A percentile compares a stretch with the other conserved stretches of the same genome.
Evolutionary conservation across 768 basidiomycete genomes (phyloP).

Genomic region (Pleurotus tuoliensis): DNA sequence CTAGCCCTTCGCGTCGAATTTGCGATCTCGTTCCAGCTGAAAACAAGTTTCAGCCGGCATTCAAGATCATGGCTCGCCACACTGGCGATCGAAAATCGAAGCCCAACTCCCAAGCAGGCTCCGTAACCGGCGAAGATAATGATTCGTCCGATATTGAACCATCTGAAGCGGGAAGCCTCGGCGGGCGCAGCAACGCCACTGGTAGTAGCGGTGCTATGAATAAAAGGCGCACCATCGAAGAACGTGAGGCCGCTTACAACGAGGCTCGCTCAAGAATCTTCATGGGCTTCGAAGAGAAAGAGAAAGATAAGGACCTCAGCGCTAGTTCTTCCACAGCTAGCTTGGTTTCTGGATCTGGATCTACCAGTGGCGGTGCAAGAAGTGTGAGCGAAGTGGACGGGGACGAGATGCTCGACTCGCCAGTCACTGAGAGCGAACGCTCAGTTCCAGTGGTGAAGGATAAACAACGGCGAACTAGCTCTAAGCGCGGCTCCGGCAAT

Average conservation of each 20-base stretch:
- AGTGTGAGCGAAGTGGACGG: conserved; percentile 52
- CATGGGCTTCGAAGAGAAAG: conserved; percentile 76
- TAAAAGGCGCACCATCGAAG: conserved; percentile 75
- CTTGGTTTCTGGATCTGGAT: conserved; percentile 64
- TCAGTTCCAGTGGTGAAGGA: conserved; percentile 54
- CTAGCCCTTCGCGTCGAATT: conserved; percentile 66
- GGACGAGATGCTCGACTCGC: conserved; percentile 68
- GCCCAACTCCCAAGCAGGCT: conserved; percentile 68
- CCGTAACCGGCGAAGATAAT: conserved; percentile 69
- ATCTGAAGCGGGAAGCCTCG: conserved; percentile 75
- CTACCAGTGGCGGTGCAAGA: conserved; percentile 44
- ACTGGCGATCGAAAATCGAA: conserved; percentile 49
- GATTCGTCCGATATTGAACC: conserved; percentile 78
- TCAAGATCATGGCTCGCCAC: conserved; percentile 83
- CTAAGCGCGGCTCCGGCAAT: conserved; percentile 37
- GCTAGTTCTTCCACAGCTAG: conserved; percentile 75
- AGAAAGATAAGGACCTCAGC: conserved; percentile 68
- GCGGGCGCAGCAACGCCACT: conserved; percentile 62
- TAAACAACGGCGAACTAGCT: conserved; percentile 24
- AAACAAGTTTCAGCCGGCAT: conserved; percentile 59
- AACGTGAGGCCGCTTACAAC: conserved; percentile 87
- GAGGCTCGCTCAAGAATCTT: conserved; percentile 85
- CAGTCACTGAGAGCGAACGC: conserved; percentile 81
- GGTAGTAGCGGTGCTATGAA: conserved; percentile 49
- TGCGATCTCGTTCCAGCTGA: conserved; percentile 78